Base-by-base conservation (phyloP, 225 moss, liverwort and hornwort species). In the Neckera pumila region DNA sequence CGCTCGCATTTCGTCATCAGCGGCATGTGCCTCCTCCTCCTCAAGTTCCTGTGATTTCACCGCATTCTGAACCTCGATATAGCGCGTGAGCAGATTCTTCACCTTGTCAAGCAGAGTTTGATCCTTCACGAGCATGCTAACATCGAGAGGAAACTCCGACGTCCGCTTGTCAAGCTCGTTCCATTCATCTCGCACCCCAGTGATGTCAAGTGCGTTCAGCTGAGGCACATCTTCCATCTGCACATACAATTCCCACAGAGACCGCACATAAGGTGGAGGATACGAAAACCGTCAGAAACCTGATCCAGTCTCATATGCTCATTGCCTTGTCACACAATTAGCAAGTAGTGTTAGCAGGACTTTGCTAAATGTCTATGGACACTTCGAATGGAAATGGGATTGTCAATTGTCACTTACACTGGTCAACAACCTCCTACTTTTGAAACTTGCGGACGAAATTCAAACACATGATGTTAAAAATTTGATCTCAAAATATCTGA, bases 201-300 rank as follows among this genome's bases (percentile, higher is more conserved):
- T 86, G 85, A 96, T 92, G 89, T 96, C 91, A 77, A 96, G 92
- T 60, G 92, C 88, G 80, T 90, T 96, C 82, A 97, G 90, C 86
- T 95, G 94, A 43, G 95, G 93, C 86, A 95, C 94, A 93, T 89
- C 93, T 90, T 97, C 96, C 97, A 99, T 99, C 99, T 99, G 91
- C 81, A 88, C 42, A 42, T 70, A 34, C 63, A 84, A 80, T 61
- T 51, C 30, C 81, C 61, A 79, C 70, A 86, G 56, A 76, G 59
- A 79, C 58, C 38, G 60, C 76, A 76, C 57, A 78, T 51, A 30
- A 85, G 28, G 13, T 66, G 27, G 74, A 85, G 59, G 36, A 74
- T 74, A n/a, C 14, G 60, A 27, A 85, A 60, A n/a, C 38, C 38
- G 25, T 61, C 12, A 25, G 11, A 65, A 77, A 86, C 17, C 23